Conservation (phyloP, 768 basidiomycete genomes). For the Termitomyces sp. region DNA sequence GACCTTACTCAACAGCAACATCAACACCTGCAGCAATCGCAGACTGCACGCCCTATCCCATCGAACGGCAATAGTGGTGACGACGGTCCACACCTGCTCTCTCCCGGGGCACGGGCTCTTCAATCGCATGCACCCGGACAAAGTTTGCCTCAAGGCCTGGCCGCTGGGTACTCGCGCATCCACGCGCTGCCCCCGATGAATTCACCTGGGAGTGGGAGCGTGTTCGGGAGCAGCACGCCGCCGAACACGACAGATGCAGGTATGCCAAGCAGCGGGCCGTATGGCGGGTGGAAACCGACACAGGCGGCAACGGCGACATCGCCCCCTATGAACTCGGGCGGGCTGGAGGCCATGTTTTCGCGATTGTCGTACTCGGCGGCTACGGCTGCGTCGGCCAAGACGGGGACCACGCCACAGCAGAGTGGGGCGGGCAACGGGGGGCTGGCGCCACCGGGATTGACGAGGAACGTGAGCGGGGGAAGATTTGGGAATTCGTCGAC, state of each 20-base stretch:
- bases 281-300: conserved; percentile 20
- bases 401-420: conserved; percentile 16
- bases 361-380: conserved; percentile 52
- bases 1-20: conserved; percentile 36
- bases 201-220: conserved; percentile 25
- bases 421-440: conserved; percentile 15
- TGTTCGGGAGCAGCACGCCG: conserved; percentile 16
- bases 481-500: conserved; percentile 26
- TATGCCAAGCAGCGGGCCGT: conserved; percentile 21
- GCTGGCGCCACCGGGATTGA: conserved; percentile 30
- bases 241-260: conserved; percentile 3
- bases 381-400: conserved; percentile 14
- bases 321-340: conserved; percentile 11
- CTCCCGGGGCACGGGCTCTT: conserved; percentile 73
- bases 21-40: conserved; percentile 23
- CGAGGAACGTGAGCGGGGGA: conserved; percentile 32
- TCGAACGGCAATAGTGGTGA: conserved; percentile 14
- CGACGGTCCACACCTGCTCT: conserved; percentile 34
- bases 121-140: conserved; percentile 89
- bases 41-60: conserved; percentile 26
- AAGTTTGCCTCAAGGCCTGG: conserved; percentile 86
- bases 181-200: conserved; percentile 59
- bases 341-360: conserved; percentile 51
- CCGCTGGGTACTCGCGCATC: conserved; percentile 85
- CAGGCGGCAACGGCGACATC: conserved; percentile 12